These are phyloP conservation scores for Paraconiothyrium sp. DNA, from an alignment of 2,329 filamentous ascomycete genomes.

Conservation along the genomic window DNA sequence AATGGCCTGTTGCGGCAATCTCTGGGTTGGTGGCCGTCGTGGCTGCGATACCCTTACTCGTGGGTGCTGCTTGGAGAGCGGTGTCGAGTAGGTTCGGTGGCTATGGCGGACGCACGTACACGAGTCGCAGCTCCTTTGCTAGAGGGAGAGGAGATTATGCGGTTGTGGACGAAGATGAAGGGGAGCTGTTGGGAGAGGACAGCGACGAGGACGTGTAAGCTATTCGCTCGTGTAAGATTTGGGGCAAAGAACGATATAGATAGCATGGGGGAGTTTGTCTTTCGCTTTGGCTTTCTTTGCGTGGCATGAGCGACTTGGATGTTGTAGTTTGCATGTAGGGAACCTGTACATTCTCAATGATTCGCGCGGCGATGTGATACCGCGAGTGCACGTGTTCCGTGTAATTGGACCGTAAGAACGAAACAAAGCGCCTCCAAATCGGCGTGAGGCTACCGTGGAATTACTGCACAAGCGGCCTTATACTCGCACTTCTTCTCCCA, in stretches of 20 bases:
- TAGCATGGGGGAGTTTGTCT: slow-evolving; percentile 15
- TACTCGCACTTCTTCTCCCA: background rate
- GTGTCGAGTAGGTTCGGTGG: slow-evolving; percentile 61
- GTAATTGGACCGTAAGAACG: background rate
- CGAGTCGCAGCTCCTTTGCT: slow-evolving; percentile 88
- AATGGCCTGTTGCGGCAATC: slow-evolving; percentile 70
- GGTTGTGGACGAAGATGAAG: slow-evolving; percentile 90
- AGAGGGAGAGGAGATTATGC: slow-evolving; percentile 87
- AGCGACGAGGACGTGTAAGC: slow-evolving; percentile 83
- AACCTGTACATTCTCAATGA: slow-evolving; percentile 21
- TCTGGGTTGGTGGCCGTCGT: slow-evolving; percentile 65
- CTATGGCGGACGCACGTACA: slow-evolving; percentile 74
- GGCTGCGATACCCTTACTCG: slow-evolving; percentile 71
- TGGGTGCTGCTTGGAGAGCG: slow-evolving; percentile 76
- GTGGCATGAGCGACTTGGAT: background rate
- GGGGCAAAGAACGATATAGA: slow-evolving; percentile 9
- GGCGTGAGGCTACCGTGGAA: background rate
- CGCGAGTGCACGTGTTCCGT: background rate
- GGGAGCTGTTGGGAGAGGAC: slow-evolving; percentile 91
- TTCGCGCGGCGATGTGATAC: background rate
- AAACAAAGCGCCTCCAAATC: background rate
- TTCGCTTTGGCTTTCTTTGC: slow-evolving; percentile 4
- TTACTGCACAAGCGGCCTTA: background rate
- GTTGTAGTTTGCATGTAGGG: slow-evolving; percentile 19
- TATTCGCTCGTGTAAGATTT: slow-evolving; percentile 16